Base-by-base conservation (phyloP, 2,329 filamentous ascomycete genomes). In the Xylariaceae sp. region DNA sequence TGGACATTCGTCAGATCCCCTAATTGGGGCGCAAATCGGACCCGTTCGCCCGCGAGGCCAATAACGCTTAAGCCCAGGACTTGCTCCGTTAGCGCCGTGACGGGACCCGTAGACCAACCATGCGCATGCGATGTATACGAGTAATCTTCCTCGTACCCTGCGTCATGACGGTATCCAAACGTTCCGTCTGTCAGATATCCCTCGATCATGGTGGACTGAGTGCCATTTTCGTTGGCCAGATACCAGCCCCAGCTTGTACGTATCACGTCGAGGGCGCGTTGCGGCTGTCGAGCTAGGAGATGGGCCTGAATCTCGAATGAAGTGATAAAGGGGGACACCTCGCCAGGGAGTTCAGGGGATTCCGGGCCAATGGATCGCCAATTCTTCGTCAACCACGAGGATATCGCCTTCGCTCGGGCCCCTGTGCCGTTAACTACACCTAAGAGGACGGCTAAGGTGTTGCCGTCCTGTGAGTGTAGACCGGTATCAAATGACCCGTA, bases 231-330 rank as follows among this genome's bases (percentile, higher is more conserved):
- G 59, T 85, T 78, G 60, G 79, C 74, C 13, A 84, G 71, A 64
- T 86, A 86, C 81, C 82, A 85, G 9, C 83, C 84, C 84, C 84
- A 87, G 53, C 75, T 76, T 7, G 73, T 73, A 4, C 82, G 78
- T 37, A 86, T 80, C 13, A 87, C 76, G 9, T 81, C 75, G 0
- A 87, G 71, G 0, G 83, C 82, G 42, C 83, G 78, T 6, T 72
- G 68, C 1, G 82, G 69, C 59, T 78, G 74, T 0, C 76, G 74
- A 0, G 77, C 77, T 0, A 74, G 69, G 4, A 86, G 73, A 64
- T 86, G 84, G 1, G 77, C 83, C 68, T 82, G 80, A 30, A 87
- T 75, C 66, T 87, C 84, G 64, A 85, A 80, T 11, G 78, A 81
- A 7, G 79, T 79, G 55, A 84, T 80, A 68, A 85, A 86, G 0